These are phyloP conservation scores for Lentinula sp. DNA, from an alignment of 768 basidiomycete genomes.

Conservation along the genomic window DNA sequence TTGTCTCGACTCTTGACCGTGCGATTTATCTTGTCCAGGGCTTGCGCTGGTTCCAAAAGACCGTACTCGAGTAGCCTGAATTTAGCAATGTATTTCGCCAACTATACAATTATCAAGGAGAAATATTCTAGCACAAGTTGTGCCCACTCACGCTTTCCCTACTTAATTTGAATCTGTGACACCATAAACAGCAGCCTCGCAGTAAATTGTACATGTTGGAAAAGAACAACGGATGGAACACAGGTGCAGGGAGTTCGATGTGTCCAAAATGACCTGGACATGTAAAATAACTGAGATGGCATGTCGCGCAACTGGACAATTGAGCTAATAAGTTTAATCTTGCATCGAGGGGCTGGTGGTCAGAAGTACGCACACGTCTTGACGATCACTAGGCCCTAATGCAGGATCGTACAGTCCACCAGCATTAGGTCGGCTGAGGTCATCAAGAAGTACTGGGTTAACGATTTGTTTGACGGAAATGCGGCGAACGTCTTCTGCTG, in stretches of 20 bases:
- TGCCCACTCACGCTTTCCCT: slow-evolving; percentile 55
- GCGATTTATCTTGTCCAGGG: slow-evolving; percentile 63
- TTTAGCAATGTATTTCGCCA: slow-evolving; percentile 81
- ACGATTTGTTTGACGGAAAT: slow-evolving; percentile 98
- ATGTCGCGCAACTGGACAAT: slow-evolving; percentile 80
- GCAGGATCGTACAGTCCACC: slow-evolving; percentile 95
- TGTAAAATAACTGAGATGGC: slow-evolving; percentile 85
- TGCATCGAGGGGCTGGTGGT: no score
- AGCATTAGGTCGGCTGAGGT: slow-evolving; percentile 84
- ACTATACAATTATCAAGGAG: slow-evolving; percentile 32
- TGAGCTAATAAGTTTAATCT: slow-evolving; percentile 5
- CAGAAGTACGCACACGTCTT: slow-evolving; percentile 73
- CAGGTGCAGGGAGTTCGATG: slow-evolving; percentile 91
- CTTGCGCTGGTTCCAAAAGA: slow-evolving; percentile 73
- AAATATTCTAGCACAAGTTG: neutral
- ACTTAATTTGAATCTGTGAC: slow-evolving; percentile 84
- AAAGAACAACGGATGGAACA: slow-evolving; percentile 97
- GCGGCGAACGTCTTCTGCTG: slow-evolving; percentile 78
- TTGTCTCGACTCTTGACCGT: slow-evolving; percentile 20
- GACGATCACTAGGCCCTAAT: slow-evolving; percentile 81
- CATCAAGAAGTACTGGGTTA: slow-evolving; percentile 90
- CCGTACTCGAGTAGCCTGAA: slow-evolving; percentile 87
- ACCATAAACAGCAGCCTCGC: slow-evolving; percentile 87
- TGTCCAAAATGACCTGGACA: slow-evolving; percentile 99
- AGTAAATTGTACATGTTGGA: slow-evolving; percentile 82